A percentile compares a stretch with the other conserved stretches of the same genome.
phyloP scores from a whole-genome alignment of 169 alveolate species.

The Perkinsus olseni region DNA sequence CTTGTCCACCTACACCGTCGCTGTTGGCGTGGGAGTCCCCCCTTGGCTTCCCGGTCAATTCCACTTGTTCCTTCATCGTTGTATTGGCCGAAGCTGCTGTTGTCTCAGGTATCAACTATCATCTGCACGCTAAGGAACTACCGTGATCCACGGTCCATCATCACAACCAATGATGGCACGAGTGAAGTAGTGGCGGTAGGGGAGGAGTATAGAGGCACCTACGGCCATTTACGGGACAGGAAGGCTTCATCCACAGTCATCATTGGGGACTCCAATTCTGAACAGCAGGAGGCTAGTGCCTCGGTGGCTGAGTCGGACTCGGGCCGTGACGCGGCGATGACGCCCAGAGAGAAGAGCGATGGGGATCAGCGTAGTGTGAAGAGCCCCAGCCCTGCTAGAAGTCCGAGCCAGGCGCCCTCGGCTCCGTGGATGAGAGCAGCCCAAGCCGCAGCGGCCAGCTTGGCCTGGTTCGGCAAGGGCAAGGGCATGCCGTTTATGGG shows the following conservation, averaged over 20 bases:
- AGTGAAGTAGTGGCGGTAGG: too few relatives aligned
- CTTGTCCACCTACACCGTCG: too few relatives aligned
- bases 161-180: too few relatives aligned
- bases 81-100: too few relatives aligned
- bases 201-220: too few relatives aligned
- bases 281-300: not conserved
- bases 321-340: not conserved
- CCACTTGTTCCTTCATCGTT: too few relatives aligned
- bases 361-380: not conserved
- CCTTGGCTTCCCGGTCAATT: too few relatives aligned
- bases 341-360: not conserved
- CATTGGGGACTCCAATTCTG: not conserved
- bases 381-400: not conserved
- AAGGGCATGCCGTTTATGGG: not conserved
- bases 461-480: not conserved
- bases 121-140: too few relatives aligned
- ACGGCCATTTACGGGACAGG: not conserved
- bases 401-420: not conserved
- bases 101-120: too few relatives aligned
- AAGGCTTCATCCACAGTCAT: not conserved
- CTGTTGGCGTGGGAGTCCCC: too few relatives aligned
- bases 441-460: not conserved
- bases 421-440: not conserved
- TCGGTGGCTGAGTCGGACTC: not conserved
- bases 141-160: too few relatives aligned